Base-by-base conservation (phyloP, 1,139 yeast genomes). In the Candida sp. region DNA sequence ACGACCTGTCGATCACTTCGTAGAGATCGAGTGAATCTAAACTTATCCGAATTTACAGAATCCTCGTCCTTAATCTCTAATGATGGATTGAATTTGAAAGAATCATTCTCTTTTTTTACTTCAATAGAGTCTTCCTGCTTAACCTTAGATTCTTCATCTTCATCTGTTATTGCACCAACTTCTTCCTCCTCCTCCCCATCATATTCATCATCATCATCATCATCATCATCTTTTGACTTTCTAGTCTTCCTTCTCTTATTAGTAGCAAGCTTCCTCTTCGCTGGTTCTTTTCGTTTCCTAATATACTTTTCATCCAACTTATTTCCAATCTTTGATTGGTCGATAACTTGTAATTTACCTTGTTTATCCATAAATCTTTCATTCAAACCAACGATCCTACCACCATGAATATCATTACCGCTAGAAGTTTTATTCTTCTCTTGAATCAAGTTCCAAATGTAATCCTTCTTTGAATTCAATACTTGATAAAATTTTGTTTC, bases 401-500 rank as follows among this genome's bases (percentile, higher is more conserved):
- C 34, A 32, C 34, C 34, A 12, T 32, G 6, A 32, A 32, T 12
- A 8, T 42, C 40, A 21, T 42, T 41, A 7, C 46, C 36, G 45
- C 11, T 22, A 21, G 9, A 36, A 21, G 11, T 45, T 46, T 34
- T 52, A 50, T 38, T 56, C 55, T 15, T 32, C 15, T 30, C 43
- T 21, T 41, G 25, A 15, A 23, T 21, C 23, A 73, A 54, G 44
- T 68, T 60, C 55, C 70, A 60, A 7, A 73, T 73, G 47, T 52
- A 58, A 42, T 60, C 62, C 49, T 71, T 70, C 49, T 73, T 73
- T 22, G 66, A 48, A 43, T 64, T 62, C 38, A 73, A 54, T 5
- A 69, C 62, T 42, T 60, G 66, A 46, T 64, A 66, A 42, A 70
- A 70, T 49, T 70, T 68, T 44, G 55, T 58, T 45, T 70, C 68